Evolutionary conservation across 495 filamentous ascomycete species (phyloP).

Genomic region (Penicillium egyptiacum): DNA sequence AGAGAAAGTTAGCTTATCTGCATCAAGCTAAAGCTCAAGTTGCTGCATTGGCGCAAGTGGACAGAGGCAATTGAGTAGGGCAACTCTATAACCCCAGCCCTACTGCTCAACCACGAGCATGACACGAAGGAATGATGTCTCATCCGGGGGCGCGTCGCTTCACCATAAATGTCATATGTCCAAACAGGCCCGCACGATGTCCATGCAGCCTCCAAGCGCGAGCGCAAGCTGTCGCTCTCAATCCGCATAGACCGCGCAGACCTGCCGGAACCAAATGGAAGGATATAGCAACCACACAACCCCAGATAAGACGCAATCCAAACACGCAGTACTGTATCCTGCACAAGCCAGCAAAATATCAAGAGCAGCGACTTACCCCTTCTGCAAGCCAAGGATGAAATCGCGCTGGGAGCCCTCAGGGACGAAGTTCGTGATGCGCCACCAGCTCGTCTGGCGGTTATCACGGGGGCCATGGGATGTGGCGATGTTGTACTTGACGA

Average conservation of each 20-base stretch:
- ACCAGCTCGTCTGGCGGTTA: constrained; percentile 74
- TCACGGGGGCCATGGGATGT: constrained; percentile 56
- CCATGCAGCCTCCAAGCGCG: background rate
- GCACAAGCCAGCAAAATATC: background rate
- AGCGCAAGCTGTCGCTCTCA: background rate
- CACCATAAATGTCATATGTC: background rate
- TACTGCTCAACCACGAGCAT: background rate
- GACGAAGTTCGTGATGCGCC: constrained; percentile 65
- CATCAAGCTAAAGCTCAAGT: background rate
- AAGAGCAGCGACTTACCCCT: constrained; percentile 67
- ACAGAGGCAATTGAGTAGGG: background rate
- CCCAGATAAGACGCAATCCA: background rate
- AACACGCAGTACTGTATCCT: background rate
- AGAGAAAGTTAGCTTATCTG: constrained; percentile 15
- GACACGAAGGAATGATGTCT: background rate
- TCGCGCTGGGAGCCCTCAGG: constrained; percentile 62
- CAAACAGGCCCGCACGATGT: background rate
- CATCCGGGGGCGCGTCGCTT: background rate
- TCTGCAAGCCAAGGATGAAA: constrained; percentile 62
- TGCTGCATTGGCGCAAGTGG: background rate
- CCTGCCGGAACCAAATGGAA: background rate
- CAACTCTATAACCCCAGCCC: background rate
- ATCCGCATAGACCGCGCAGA: background rate
- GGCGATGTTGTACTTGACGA: constrained; percentile 67
- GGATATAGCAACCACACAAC: background rate